Evolutionary conservation across 2,329 filamentous ascomycete genomes (phyloP).

Genomic region (Aspergillus alliaceus): DNA sequence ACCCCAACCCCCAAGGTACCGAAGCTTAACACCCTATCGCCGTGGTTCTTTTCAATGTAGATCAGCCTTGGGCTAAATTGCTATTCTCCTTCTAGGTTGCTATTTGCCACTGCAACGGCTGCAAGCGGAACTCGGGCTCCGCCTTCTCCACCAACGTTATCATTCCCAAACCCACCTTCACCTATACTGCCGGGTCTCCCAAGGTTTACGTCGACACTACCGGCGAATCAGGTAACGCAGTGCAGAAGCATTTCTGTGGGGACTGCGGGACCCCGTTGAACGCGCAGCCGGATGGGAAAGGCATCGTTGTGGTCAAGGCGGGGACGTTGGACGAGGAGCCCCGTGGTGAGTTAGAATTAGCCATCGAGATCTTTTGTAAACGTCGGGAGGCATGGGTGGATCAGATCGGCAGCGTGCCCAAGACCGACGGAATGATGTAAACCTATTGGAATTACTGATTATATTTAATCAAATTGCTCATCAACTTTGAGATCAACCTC

Average conservation of each 20-base stretch:
- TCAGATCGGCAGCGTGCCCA: neutral
- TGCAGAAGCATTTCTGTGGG: constrained; percentile 22
- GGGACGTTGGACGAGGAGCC: constrained; percentile 23
- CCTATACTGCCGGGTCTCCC: constrained; percentile 19
- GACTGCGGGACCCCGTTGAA: constrained; percentile 24
- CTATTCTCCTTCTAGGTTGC: constrained; percentile 10
- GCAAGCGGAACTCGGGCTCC: constrained; percentile 27
- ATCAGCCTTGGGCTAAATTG: neutral
- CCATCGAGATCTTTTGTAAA: constrained; percentile 21
- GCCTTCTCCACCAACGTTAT: constrained; percentile 26
- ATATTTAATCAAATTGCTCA: neutral
- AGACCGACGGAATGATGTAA: constrained; percentile 5
- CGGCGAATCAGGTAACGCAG: constrained; percentile 8
- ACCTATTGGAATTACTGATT: neutral
- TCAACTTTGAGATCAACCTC: neutral
- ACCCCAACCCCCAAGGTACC: constrained; percentile 20
- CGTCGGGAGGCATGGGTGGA: constrained; percentile 24
- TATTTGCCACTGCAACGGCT: constrained; percentile 26
- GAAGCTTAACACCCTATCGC: neutral
- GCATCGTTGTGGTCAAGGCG: constrained; percentile 19
- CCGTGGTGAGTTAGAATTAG: constrained; percentile 12
- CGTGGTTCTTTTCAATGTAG: neutral
- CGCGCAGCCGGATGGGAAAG: constrained; percentile 8
- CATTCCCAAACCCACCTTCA: constrained; percentile 12
- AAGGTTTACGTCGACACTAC: constrained; percentile 18